These are phyloP conservation scores for Fusarium siculi DNA, from an alignment of 2,329 filamentous ascomycete genomes.

Conservation along the genomic window DNA sequence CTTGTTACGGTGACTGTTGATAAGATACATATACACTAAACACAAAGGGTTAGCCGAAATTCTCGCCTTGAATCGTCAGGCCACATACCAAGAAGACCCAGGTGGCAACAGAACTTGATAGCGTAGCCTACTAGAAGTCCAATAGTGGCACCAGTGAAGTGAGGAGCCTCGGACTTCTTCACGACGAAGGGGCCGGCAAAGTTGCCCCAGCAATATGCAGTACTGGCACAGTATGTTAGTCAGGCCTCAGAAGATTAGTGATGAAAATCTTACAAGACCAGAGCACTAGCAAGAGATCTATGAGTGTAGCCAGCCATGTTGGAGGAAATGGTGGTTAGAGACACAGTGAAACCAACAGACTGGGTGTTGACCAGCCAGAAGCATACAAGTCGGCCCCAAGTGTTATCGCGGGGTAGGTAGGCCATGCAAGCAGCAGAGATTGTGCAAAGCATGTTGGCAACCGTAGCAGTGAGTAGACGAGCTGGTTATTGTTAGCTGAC, in stretches of 20 bases:
- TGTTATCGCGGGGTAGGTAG: slow-evolving; percentile 4
- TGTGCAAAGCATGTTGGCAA: slow-evolving; percentile 6
- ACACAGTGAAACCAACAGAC: slow-evolving; percentile 4
- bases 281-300: neutral
- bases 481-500: neutral
- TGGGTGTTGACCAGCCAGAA: slow-evolving; percentile 9
- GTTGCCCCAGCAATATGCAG: slow-evolving; percentile 9
- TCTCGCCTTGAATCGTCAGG: too few relatives aligned
- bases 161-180: neutral
- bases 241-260: rapidly evolving
- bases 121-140: neutral
- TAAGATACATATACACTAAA: slow-evolving; percentile 3
- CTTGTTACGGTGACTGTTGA: slow-evolving; percentile 16
- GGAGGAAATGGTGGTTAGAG: slow-evolving; percentile 6
- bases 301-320: slow-evolving; percentile 14
- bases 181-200: slow-evolving; percentile 6
- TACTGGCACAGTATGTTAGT: neutral
- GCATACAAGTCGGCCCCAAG: slow-evolving; percentile 2
- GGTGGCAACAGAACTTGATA: slow-evolving; percentile 1
- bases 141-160: slow-evolving; percentile 2
- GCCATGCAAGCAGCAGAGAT: slow-evolving; percentile 6
- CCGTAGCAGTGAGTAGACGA: slow-evolving; percentile 1
- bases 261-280: neutral
- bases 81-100: slow-evolving; percentile 1
- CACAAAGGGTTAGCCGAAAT: neutral